Evolutionary conservation across 2,329 filamentous ascomycete genomes (phyloP).

Genomic region (Penicillium sp.): DNA sequence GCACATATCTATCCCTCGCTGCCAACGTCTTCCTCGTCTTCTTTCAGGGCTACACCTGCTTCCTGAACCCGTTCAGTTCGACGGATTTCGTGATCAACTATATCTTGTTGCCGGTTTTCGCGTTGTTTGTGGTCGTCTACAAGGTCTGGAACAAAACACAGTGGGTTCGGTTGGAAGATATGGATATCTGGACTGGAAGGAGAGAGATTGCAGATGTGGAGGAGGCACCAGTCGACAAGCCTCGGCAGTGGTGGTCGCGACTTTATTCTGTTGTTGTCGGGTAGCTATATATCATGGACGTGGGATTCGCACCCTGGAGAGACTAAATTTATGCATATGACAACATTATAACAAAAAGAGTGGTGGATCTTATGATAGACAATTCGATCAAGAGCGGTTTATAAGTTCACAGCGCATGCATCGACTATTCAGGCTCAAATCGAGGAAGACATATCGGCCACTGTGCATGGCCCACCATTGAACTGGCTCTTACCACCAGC

Average conservation of each 20-base stretch:
- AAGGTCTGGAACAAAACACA: slow-evolving; percentile 45
- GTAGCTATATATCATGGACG: too few species aligned
- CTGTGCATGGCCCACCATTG: too few species aligned
- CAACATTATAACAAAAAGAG: too few species aligned
- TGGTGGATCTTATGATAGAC: too few species aligned
- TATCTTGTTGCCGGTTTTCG: slow-evolving; percentile 53
- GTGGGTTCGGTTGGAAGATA: slow-evolving; percentile 37
- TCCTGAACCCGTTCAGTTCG: slow-evolving; percentile 50
- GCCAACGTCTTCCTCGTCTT: slow-evolving; percentile 52
- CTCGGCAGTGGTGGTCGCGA: slow-evolving; percentile 17
- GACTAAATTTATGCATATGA: too few species aligned
- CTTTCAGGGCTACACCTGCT: slow-evolving; percentile 54
- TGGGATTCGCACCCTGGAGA: too few species aligned
- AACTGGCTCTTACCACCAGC: too few species aligned
- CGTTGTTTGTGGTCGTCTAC: slow-evolving; percentile 47
- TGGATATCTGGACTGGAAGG: slow-evolving; percentile 42
- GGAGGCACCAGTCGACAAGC: slow-evolving; percentile 7
- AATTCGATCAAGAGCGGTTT: too few species aligned
- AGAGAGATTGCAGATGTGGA: slow-evolving; percentile 22
- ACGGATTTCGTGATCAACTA: slow-evolving; percentile 56
- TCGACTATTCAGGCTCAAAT: too few species aligned
- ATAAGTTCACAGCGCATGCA: too few species aligned
- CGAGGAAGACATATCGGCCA: too few species aligned
- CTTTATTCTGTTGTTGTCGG: slow-evolving; percentile 27
- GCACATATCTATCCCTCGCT: slow-evolving; percentile 48